Percentiles rank a stretch among this genome's conserved stretches.
Conservation (phyloP, 1,139 yeast genomes). For the Nakaseomyces nivariensis region DNA sequence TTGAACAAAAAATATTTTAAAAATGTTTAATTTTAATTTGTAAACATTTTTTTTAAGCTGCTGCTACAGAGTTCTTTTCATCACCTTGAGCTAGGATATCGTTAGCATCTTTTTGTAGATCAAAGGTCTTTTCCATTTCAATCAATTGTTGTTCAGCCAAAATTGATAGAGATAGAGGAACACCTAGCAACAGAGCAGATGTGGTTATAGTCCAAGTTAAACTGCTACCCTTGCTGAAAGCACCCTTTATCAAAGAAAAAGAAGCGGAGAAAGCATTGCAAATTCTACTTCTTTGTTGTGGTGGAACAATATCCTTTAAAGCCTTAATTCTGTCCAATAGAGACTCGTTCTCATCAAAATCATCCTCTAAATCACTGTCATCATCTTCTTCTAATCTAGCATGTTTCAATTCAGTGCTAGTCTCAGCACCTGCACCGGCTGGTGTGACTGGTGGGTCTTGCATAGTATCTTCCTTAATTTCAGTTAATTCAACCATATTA, state of each 20-base stretch:
- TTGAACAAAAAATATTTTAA: no score
- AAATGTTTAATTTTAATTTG: no score
- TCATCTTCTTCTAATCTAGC: conserved; percentile 34
- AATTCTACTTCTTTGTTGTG: conserved; percentile 56
- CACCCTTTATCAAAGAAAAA: conserved; percentile 35
- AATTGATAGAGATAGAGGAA: conserved; percentile 82
- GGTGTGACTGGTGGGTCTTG: conserved; percentile 20
- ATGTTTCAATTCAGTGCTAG: conserved; percentile 10
- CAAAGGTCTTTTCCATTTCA: conserved; percentile 90
- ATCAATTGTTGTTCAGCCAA: conserved; percentile 86
- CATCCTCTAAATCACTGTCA: conserved; percentile 57
- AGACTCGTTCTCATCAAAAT: conserved; percentile 74
- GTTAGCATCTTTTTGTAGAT: conserved; percentile 75
- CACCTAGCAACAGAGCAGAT: conserved; percentile 77
- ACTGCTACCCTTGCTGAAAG: conserved; percentile 55
- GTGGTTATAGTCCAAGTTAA: conserved; percentile 82
- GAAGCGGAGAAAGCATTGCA: conserved; percentile 32
- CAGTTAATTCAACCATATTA: conserved; percentile 28
- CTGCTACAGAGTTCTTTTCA: conserved; percentile 1
- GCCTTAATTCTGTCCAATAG: conserved; percentile 81
- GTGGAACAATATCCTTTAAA: conserved; percentile 83
- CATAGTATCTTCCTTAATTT: conserved; percentile 23
- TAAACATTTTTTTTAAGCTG: background rate
- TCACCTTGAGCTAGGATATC: conserved; percentile 75
- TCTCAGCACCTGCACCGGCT: conserved; percentile 15